A percentile compares a stretch with the other conserved stretches of the same genome.
Evolutionary conservation across 345 rosid species (phyloP).

Genomic region (Chamaenerion angustifolium): DNA sequence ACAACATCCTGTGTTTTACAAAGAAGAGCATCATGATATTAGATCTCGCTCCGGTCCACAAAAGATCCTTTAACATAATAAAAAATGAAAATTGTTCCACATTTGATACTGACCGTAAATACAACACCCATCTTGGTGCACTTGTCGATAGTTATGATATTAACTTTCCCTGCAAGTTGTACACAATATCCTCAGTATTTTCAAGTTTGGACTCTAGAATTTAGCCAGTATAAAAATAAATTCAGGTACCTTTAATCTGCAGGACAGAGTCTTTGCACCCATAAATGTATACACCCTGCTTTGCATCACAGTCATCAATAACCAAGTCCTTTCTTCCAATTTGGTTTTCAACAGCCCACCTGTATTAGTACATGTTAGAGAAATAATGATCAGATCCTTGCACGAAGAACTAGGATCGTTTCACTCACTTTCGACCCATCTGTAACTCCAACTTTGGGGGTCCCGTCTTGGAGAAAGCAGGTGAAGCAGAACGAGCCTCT

Average conservation of each 20-base stretch:
- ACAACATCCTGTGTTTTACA: conserved; percentile 65
- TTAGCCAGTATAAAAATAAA: neutral
- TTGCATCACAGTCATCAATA: conserved; percentile 85
- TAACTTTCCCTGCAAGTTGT: conserved; percentile 73
- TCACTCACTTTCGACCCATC: conserved; percentile 91
- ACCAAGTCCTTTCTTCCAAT: conserved; percentile 71
- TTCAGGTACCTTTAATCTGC: conserved; percentile 65
- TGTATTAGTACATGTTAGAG: conserved; percentile 17
- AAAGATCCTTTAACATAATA: neutral
- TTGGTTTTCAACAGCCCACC: conserved; percentile 98
- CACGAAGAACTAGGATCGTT: neutral
- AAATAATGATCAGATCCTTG: neutral
- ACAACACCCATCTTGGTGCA: conserved; percentile 90
- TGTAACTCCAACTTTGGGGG: conserved; percentile 95
- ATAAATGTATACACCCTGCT: conserved; percentile 75
- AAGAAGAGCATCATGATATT: conserved; percentile 8
- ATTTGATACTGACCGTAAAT: conserved; percentile 50
- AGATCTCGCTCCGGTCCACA: neutral
- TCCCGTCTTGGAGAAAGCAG: conserved; percentile 55
- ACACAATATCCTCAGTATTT: neutral
- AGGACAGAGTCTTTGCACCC: conserved; percentile 97
- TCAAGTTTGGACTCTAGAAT: neutral
- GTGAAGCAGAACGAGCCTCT: conserved; percentile 28
- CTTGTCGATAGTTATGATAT: conserved; percentile 90
- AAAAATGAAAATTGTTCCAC: neutral